Evolutionary conservation across 2,329 filamentous ascomycete genomes (phyloP), one percentile per base, ranked within the genome.

Genomic region (Aspergillus tamarii): DNA sequence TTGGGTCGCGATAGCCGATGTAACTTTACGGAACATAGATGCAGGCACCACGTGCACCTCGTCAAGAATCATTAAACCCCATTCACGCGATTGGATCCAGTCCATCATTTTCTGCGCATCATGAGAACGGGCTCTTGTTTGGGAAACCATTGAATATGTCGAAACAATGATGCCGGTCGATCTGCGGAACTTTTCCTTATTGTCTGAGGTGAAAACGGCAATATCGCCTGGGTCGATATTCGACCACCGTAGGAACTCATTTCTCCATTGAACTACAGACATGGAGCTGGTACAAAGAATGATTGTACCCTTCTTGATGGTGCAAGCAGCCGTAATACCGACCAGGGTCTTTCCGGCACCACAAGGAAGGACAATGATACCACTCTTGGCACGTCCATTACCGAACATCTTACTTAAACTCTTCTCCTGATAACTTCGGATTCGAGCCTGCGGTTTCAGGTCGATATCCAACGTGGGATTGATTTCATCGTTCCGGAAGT

Each of bases 371-470:
- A 99, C 95, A 64, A 99, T 99, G 69, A 99, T 96, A 62, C 95
- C 95, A 78, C 93, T 97, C 82, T 97, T 95, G 16, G 95, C 95
- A 79, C 95, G 90, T 57, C 94, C 94, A 74, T 99, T 99, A 74
- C 95, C 94, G 76, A 99, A 99, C 95, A 99, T 99, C 79, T 99
- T 99, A 82, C 92, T 96, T 11, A 99, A 83, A 69, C 93, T 96
- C 81, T 97, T 96, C 78, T 99, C 95, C 76, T 99, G 95, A 72
- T 99, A 99, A 82, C 87, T 89, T 76, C 94, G 89, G 75, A 98
- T 98, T 73, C 94, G 91, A 0, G 94, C 94, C 62, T 90, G 89
- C 0, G 94, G 94, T 71, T 91, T 91, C 56, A 98, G 83, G 76
- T 98, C 94, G 70, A 99, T 99, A 62, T 98, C 93, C 41, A 99